Evolutionary conservation across 2,329 filamentous ascomycete genomes (phyloP), one percentile per base, ranked within the genome.

Genomic region (Cladophialophora yegresii): DNA sequence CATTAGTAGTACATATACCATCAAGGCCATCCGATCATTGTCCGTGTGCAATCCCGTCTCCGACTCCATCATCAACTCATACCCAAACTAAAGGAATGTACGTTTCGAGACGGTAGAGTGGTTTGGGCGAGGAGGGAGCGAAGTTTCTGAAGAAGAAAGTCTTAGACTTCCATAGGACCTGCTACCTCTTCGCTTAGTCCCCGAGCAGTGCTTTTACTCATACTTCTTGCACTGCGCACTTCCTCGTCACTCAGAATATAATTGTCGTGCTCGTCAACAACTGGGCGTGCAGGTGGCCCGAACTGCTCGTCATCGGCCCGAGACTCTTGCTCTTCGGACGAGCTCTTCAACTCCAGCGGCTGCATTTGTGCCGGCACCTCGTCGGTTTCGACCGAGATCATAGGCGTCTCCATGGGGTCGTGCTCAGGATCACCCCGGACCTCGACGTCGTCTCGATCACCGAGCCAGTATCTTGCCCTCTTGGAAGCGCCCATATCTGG

Each of bases 401-500:
- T 75, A 26, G 78, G 76, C 67, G 81, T 77, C 3, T 53, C 57
- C 28, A 28, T 26, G 20, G 12, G 13, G 22, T 28, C 28, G 20
- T 56, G 13, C 13, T 22, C 4, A 12, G 30, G 12, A 9, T 54
- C 51, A 10, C 20, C 78, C 50, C 76, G 76, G 57, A 78, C 75
- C 32, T 77, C 73, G 58, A 78, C 73, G 43, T 77, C 77, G 3
- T 82, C 80, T 45, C 80, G 83, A 66, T 91, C 87, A 49, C 92
- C 92, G 3, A 97, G 84, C 93, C 93, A 97, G 77, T 91, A 97
- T 66, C 85, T 86, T 13, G 92, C 91, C 54, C 93, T 88, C 80
- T 97, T 97, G 72, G 85, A 86, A 7, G 88, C 88, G 40, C 87
- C 87, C 2, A 78, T 72, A 67, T 82, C 79, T 2, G 84, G 79